Evolutionary conservation across 139 green algal genomes (phyloP), one percentile per base, ranked within the genome.

Genomic region (Pleodorina starrii): DNA sequence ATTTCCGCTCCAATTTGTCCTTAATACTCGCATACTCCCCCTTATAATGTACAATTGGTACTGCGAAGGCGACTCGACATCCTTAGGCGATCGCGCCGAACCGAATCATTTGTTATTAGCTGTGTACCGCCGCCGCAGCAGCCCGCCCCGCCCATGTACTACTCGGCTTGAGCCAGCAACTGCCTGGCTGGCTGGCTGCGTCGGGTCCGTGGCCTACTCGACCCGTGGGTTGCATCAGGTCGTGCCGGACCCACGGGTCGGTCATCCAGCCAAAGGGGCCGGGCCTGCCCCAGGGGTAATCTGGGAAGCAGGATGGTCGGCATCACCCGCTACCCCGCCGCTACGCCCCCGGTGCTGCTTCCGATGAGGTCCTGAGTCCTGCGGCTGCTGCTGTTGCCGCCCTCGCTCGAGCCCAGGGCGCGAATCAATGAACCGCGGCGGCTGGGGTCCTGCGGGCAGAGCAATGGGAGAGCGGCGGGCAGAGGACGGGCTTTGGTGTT

Each of bases 391-490:
- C 63, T 73, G 63, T 23, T 29, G 25, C 74, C 29, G 7, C 46
- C 76, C 48, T 76, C 68, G 38, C 68, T 81, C 9, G 42, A 36
- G 42, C 46, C 38, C 66, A 88, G 44, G 2, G 66, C 68, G 4
- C 83, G 46, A 19, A 88, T 3, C 63, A 88, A 32, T 6, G 83
- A 81, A 44, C 66, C 83, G 2, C 83, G 43, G 29, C 66, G 66
- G 1, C 27, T 42, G 23, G 83, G 83, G 48, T 88, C 83, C 83
- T 87, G 80, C 27, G 59, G 29, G 80, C 27, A 54, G 29, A 2
- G 76, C 14, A 32, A 60, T 0, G 27, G 46, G 21, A 40, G 19
- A 36, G 40, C 14, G 35, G 40, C 40, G 42, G 43, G 21, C 21
- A 54, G 29, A 36, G 4, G 11, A 63, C 12, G 43, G 1, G 40